phyloP scores from a whole-genome alignment of 225 moss, liverwort and hornwort species.

The Polytrichum formosum region DNA sequence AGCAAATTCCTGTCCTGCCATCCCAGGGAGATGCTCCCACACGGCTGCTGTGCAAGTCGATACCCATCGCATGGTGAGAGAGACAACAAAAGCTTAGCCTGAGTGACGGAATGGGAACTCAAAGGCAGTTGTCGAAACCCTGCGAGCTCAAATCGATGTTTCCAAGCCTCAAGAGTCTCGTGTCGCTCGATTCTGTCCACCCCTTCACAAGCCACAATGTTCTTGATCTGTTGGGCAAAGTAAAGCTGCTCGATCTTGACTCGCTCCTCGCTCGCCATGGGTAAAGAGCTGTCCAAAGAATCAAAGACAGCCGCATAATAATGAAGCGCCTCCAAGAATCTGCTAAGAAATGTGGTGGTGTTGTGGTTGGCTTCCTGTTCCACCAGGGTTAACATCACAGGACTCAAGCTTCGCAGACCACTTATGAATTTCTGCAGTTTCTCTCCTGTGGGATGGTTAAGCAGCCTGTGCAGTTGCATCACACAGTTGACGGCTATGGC shows the following conservation, averaged over 20 bases:
- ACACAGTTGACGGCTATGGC: conserved; percentile 76
- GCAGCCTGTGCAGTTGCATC: conserved; percentile 69
- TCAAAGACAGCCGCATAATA: conserved; percentile 92
- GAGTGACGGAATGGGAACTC: conserved; percentile 69
- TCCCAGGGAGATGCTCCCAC: conserved; percentile 65
- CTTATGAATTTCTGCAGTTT: conserved; percentile 56
- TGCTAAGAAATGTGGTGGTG: conserved; percentile 53
- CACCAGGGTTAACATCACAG: conserved; percentile 77
- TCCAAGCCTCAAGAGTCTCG: conserved; percentile 69
- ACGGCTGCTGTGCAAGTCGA: conserved; percentile 58
- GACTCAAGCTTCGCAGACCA: conserved; percentile 44
- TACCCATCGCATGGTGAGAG: conserved; percentile 77
- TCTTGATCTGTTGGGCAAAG: conserved; percentile 84
- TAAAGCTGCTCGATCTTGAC: conserved; percentile 79
- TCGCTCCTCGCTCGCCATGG: conserved; percentile 71
- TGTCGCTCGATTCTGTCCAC: conserved; percentile 66
- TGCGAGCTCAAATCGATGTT: conserved; percentile 56
- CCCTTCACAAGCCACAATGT: conserved; percentile 83
- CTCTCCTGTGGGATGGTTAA: conserved; percentile 34
- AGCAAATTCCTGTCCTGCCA: conserved; percentile 90
- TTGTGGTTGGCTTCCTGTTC: conserved; percentile 95
- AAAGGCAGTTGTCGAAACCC: conserved; percentile 70
- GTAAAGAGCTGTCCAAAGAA: conserved; percentile 75
- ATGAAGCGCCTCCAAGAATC: conserved; percentile 90
- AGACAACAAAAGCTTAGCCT: conserved; percentile 80